These are phyloP conservation scores for Diplodia mutila DNA, from an alignment of 2,329 filamentous ascomycete species.

Conservation along the genomic window DNA sequence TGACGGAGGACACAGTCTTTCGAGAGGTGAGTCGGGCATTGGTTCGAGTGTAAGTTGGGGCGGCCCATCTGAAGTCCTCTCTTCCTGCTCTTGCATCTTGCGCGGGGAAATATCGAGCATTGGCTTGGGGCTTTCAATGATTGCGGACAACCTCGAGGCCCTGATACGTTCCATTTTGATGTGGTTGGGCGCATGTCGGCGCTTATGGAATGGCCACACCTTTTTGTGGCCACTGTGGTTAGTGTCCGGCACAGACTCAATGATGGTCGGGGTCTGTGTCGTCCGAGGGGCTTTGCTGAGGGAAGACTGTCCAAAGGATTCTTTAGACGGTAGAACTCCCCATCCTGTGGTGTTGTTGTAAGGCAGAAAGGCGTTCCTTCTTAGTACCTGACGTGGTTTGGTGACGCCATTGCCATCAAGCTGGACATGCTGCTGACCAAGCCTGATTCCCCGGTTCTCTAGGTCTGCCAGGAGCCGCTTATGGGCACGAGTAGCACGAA, in stretches of 20 bases:
- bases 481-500: slow-evolving; percentile 36
- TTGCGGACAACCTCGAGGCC: slow-evolving; percentile 33
- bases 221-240: not conserved
- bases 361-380: slow-evolving; percentile 38
- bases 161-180: slow-evolving; percentile 23
- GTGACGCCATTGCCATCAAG: slow-evolving; percentile 29
- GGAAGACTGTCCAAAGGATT: slow-evolving; percentile 27
- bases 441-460: slow-evolving; percentile 38
- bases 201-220: slow-evolving; percentile 20
- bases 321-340: slow-evolving; percentile 44
- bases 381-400: slow-evolving; percentile 38
- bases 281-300: not conserved
- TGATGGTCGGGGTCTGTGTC: slow-evolving; percentile 2
- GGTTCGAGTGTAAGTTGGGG: not conserved
- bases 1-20: not conserved
- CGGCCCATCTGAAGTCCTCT: not conserved
- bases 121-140: slow-evolving; percentile 23
- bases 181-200: slow-evolving; percentile 18
- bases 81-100: not conserved
- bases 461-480: slow-evolving; percentile 39
- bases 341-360: slow-evolving; percentile 46
- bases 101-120: not conserved
- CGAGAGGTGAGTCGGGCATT: not conserved
- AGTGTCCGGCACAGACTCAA: not conserved
- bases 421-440: slow-evolving; percentile 31